Conservation (phyloP, 2,329 filamentous ascomycete genomes). For the Alternaria sp. region DNA sequence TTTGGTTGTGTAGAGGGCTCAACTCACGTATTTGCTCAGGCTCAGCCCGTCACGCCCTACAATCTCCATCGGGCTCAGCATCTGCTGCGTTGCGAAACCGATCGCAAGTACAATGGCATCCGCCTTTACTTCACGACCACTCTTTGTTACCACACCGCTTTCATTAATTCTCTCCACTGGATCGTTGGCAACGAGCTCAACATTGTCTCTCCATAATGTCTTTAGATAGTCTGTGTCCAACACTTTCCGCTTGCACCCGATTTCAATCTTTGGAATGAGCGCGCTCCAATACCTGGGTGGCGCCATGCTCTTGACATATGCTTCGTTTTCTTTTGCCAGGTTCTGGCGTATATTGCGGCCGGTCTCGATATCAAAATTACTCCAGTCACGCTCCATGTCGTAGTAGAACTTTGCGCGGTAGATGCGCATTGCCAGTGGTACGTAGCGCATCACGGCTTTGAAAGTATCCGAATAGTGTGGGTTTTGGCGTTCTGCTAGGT, state of each 20-base stretch:
- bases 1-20: neutral
- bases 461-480: conserved; percentile 53
- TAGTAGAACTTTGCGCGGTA: conserved; percentile 56
- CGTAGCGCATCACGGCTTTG: conserved; percentile 57
- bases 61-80: conserved; percentile 60
- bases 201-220: conserved; percentile 55
- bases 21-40: conserved; percentile 50
- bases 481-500: conserved; percentile 58
- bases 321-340: conserved; percentile 51
- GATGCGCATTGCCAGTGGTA: conserved; percentile 57
- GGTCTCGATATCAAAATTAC: conserved; percentile 53
- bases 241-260: conserved; percentile 61
- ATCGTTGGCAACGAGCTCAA: conserved; percentile 55
- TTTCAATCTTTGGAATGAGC: conserved; percentile 55
- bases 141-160: conserved; percentile 51
- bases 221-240: conserved; percentile 59
- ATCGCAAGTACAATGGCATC: conserved; percentile 61
- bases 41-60: conserved; percentile 54
- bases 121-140: conserved; percentile 52
- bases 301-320: conserved; percentile 56
- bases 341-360: conserved; percentile 51
- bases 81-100: conserved; percentile 60
- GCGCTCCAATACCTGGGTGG: conserved; percentile 57
- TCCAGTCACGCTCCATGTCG: conserved; percentile 57
- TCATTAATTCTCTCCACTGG: conserved; percentile 53